phyloP scores from a whole-genome alignment of 2,329 filamentous ascomycete species.

The Cercospora berteroae region DNA sequence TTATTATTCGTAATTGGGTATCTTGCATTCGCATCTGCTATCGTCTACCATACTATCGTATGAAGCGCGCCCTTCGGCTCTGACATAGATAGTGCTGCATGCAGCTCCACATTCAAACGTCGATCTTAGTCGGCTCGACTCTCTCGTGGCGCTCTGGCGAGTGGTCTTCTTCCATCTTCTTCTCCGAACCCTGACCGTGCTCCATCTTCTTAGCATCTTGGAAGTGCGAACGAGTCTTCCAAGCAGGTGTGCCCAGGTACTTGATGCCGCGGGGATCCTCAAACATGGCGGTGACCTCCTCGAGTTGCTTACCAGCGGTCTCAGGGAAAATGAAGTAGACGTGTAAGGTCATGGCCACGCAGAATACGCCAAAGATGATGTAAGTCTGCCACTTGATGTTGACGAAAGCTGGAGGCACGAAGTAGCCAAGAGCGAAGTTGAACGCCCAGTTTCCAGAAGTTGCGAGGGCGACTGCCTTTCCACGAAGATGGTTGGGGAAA shows the following conservation, averaged over 20 bases:
- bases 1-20: neutral
- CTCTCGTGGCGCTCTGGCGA: constrained; percentile 18
- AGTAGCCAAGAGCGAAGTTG: constrained; percentile 58
- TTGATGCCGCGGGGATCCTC: constrained; percentile 37
- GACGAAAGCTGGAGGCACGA: constrained; percentile 58
- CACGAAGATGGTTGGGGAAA: constrained; percentile 61
- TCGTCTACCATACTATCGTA: neutral
- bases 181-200: constrained; percentile 14
- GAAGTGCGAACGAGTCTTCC: constrained; percentile 45
- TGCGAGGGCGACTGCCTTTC: constrained; percentile 58
- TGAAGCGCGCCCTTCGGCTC: neutral
- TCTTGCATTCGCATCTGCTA: neutral
- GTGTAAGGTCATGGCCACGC: constrained; percentile 59
- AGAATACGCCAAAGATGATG: constrained; percentile 72
- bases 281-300: constrained; percentile 76
- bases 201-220: constrained; percentile 12
- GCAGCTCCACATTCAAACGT: constrained; percentile 1
- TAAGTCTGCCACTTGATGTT: constrained; percentile 61
- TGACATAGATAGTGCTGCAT: neutral
- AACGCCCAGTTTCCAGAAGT: constrained; percentile 58
- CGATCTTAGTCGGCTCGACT: constrained; percentile 14
- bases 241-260: constrained; percentile 55
- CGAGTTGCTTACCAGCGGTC: constrained; percentile 72
- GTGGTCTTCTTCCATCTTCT: constrained; percentile 15
- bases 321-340: constrained; percentile 65